Conservation (phyloP, 768 basidiomycete species). For the Coprinopsis sp. region DNA sequence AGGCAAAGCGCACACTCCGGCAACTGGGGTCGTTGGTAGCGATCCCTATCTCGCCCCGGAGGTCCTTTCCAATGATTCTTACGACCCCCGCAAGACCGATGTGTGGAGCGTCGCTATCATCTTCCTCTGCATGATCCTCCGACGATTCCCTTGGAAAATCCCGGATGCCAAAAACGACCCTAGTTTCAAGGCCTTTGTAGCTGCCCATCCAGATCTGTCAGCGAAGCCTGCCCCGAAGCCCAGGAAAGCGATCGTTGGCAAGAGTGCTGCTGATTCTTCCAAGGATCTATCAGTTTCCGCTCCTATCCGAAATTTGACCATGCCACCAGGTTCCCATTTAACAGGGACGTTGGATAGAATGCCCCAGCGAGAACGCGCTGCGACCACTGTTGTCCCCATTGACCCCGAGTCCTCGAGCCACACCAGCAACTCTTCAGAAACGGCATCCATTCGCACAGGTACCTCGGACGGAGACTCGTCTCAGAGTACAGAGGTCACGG, state of each 20-base stretch:
- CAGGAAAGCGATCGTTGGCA: slow-evolving; percentile 9
- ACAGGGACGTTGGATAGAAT: slow-evolving; percentile 20
- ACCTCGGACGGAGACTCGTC: slow-evolving; percentile 34
- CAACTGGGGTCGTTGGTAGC: slow-evolving; percentile 90
- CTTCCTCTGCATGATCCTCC: slow-evolving; percentile 97
- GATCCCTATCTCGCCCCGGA: slow-evolving; percentile 99
- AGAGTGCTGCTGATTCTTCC: slow-evolving; percentile 7
- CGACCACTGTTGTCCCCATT: slow-evolving; percentile 27
- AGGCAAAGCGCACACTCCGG: slow-evolving; percentile 74
- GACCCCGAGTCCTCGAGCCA: slow-evolving; percentile 30
- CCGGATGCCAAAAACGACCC: slow-evolving; percentile 92
- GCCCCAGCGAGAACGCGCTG: slow-evolving; percentile 28
- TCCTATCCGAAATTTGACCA: slow-evolving; percentile 19
- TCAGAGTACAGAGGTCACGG: slow-evolving; percentile 43
- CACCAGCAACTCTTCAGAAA: slow-evolving; percentile 38
- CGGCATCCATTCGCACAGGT: slow-evolving; percentile 40
- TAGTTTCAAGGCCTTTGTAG: slow-evolving; percentile 86
- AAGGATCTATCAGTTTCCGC: background rate
- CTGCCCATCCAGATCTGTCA: slow-evolving; percentile 85
- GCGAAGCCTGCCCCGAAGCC: slow-evolving; percentile 42
- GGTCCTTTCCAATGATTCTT: slow-evolving; percentile 72
- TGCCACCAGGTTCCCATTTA: slow-evolving; percentile 24
- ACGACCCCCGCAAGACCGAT: slow-evolving; percentile 96
- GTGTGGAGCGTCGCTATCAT: slow-evolving; percentile 99
- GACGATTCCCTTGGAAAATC: slow-evolving; percentile 98